A percentile compares a stretch with the other conserved stretches of the same genome.
Evolutionary conservation across 768 basidiomycete genomes (phyloP).

Genomic region (Astraeus odoratus): DNA sequence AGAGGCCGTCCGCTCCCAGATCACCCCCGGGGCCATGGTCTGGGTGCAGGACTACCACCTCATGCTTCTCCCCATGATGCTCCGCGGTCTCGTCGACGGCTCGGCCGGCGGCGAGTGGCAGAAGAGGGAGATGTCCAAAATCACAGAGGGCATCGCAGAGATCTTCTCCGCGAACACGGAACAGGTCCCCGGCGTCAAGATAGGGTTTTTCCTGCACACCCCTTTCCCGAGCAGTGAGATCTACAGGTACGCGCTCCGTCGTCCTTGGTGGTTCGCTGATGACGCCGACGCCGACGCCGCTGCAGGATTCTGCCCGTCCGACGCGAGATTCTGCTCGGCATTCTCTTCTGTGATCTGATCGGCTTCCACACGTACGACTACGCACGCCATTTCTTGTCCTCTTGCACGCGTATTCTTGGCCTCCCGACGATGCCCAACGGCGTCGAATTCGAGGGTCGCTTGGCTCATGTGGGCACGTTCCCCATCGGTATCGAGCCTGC

Average conservation of each 20-base stretch:
- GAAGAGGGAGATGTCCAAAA: conserved; percentile 54
- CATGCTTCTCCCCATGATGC: conserved; percentile 94
- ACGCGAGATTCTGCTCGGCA: conserved; percentile 93
- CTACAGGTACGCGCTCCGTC: conserved; percentile 69
- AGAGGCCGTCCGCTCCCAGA: conserved; percentile 73
- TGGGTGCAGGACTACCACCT: conserved; percentile 99
- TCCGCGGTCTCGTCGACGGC: conserved; percentile 86
- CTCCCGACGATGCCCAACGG: conserved; percentile 97
- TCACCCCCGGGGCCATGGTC: conserved; percentile 86
- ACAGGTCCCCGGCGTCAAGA: conserved; percentile 68
- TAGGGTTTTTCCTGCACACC: conserved; percentile 98
- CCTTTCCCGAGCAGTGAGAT: conserved; percentile 98
- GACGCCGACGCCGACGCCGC: neutral
- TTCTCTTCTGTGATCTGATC: conserved; percentile 93
- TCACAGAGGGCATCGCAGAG: conserved; percentile 66
- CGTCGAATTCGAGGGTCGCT: conserved; percentile 90
- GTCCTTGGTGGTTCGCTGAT: conserved; percentile 7
- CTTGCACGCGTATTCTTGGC: conserved; percentile 92
- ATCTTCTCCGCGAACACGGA: conserved; percentile 29
- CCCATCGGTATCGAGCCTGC: conserved; percentile 97
- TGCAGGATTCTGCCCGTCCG: conserved; percentile 91
- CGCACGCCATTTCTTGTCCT: conserved; percentile 97
- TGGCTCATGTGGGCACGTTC: conserved; percentile 97
- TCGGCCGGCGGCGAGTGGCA: conserved; percentile 49
- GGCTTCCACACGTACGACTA: conserved; percentile 99